phyloP scores from a whole-genome alignment of 805 yeast genomes.

The Schwanniomyces occidentalis region DNA sequence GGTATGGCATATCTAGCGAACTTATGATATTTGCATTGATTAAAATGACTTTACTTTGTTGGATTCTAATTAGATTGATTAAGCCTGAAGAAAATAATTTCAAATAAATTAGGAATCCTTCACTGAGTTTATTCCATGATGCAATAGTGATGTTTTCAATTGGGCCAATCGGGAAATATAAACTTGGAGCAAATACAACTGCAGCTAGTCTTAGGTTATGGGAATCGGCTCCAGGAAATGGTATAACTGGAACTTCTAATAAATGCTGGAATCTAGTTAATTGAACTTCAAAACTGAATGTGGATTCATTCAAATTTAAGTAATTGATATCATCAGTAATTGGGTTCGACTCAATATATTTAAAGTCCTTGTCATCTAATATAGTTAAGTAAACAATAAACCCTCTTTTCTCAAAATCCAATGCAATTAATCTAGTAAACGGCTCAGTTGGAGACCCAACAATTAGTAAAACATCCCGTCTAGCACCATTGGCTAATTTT shows the following conservation, averaged over 20 bases:
- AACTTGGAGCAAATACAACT: conserved; percentile 68
- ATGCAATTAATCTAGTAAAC: conserved; percentile 63
- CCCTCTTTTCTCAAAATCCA: conserved; percentile 76
- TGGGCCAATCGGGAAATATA: conserved; percentile 68
- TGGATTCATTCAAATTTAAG: conserved; percentile 50
- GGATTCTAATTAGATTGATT: conserved; percentile 51
- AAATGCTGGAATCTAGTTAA: conserved; percentile 49
- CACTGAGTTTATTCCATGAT: conserved; percentile 53
- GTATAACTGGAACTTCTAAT: conserved; percentile 54
- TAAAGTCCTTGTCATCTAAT: conserved; percentile 58
- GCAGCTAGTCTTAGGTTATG: conserved; percentile 61
- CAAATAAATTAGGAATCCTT: conserved; percentile 49
- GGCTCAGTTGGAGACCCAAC: conserved; percentile 80
- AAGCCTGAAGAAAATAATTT: conserved; percentile 57
- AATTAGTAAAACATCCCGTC: conserved; percentile 72
- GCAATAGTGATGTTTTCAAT: conserved; percentile 53
- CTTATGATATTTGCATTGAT: conserved; percentile 59
- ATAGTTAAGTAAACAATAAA: conserved; percentile 78
- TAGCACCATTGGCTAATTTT: conserved; percentile 64
- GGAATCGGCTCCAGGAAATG: conserved; percentile 58
- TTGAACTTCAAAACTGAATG: conserved; percentile 46
- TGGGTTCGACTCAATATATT: conserved; percentile 52
- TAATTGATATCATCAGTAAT: conserved; percentile 70
- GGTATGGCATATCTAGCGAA: conserved; percentile 57
- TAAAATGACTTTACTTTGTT: conserved; percentile 50